A percentile compares a stretch with the other conserved stretches of the same genome.
phyloP scores from a whole-genome alignment of 2,329 filamentous ascomycete genomes.

The Diplocarpon mali region DNA sequence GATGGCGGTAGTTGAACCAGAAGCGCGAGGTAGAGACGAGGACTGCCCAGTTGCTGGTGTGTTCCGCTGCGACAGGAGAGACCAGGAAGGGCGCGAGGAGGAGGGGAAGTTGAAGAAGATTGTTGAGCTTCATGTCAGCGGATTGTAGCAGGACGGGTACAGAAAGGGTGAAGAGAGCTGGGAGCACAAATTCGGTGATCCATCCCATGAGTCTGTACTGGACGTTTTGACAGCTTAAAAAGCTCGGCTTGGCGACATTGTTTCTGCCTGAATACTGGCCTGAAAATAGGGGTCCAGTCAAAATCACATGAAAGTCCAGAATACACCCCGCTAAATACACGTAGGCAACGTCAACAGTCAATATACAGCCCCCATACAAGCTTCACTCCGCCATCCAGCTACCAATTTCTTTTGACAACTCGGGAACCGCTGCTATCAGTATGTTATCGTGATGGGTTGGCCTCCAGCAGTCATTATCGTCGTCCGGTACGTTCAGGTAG shows the following conservation, averaged over 20 bases:
- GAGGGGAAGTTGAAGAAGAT: constrained; percentile 30
- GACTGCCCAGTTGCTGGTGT: constrained; percentile 98
- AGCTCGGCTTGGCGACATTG: no score
- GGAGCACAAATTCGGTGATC: no score
- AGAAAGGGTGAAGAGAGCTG: no score
- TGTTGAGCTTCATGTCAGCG: constrained; percentile 39
- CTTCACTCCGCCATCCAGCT: not conserved
- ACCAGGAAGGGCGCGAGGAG: constrained; percentile 38
- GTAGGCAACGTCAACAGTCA: not conserved
- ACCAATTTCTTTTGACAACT: not conserved
- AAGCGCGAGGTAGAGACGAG: constrained; percentile 97
- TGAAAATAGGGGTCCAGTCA: not conserved
- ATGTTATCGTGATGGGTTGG: constrained; percentile 30
- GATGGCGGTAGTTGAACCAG: constrained; percentile 99
- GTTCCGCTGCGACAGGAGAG: constrained; percentile 43
- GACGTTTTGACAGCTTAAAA: no score
- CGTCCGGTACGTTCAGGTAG: constrained; percentile 32
- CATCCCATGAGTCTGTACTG: no score
- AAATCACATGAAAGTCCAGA: not conserved
- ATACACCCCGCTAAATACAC: not conserved
- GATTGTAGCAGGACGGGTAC: not conserved
- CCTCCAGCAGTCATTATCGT: constrained; percentile 40
- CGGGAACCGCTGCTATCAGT: not conserved
- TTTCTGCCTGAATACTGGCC: not conserved
- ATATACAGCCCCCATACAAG: not conserved